Conservation (phyloP, 1,284 basidiomycete species). For the Boletus mariae region DNA sequence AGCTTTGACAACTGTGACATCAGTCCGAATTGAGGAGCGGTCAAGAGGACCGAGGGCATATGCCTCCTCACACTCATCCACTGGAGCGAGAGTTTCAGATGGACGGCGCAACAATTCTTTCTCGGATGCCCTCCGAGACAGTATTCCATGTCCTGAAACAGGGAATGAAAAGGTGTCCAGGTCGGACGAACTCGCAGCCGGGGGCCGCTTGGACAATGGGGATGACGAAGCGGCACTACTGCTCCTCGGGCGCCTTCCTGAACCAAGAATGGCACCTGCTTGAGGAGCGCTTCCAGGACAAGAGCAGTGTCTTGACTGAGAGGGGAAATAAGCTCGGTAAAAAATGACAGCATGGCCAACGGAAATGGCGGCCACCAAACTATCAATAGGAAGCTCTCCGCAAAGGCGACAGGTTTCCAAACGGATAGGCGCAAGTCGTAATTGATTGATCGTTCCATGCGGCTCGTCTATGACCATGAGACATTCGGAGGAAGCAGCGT, state of each 20-base stretch:
- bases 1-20: constrained; percentile 51
- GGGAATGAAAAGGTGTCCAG: constrained; percentile 59
- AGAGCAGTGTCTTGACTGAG: constrained; percentile 61
- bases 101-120: constrained; percentile 53
- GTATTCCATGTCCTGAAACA: constrained; percentile 72
- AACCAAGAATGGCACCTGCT: constrained; percentile 40
- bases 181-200: constrained; percentile 38
- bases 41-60: constrained; percentile 37
- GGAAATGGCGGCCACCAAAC: constrained; percentile 59
- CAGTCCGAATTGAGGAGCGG: constrained; percentile 47
- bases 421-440: constrained; percentile 51
- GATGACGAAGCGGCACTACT: constrained; percentile 52
- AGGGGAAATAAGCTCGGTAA: constrained; percentile 56
- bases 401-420: constrained; percentile 61
- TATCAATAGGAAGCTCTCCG: constrained; percentile 61
- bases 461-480: constrained; percentile 57
- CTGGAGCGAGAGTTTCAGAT: constrained; percentile 49
- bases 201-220: constrained; percentile 44
- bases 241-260: constrained; percentile 56
- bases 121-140: constrained; percentile 66
- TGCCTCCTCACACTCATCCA: constrained; percentile 44
- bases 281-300: constrained; percentile 53
- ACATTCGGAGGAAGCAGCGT: constrained; percentile 55
- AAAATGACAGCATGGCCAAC: constrained; percentile 58
- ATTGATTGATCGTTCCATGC: constrained; percentile 49